Percentiles rank a stretch among this genome's conserved stretches.
Evolutionary conservation across 2,329 filamentous ascomycete species (phyloP).

Genomic region (Epichloe uncinata): DNA sequence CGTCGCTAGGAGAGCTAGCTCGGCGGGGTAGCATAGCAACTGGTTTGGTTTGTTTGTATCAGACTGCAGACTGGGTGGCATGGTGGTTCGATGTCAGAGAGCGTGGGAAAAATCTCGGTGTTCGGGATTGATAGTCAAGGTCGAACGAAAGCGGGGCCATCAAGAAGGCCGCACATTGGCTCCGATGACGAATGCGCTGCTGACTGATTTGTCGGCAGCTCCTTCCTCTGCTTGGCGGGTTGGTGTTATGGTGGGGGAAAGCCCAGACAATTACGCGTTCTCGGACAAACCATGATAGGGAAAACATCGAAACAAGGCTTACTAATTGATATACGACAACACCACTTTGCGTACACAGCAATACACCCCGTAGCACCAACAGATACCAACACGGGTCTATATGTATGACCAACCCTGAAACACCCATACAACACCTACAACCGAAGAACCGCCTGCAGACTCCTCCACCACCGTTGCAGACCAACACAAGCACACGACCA

Average conservation of each 20-base stretch:
- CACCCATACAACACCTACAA: background rate
- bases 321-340: no score
- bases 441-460: background rate
- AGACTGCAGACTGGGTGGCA: background rate
- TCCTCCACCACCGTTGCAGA: background rate
- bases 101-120: slow-evolving; percentile 7
- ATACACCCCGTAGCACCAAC: no score
- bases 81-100: background rate
- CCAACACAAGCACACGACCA: background rate
- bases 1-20: background rate
- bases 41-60: background rate
- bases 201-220: no score
- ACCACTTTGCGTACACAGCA: background rate
- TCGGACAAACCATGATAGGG: background rate
- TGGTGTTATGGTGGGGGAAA: no score
- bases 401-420: background rate
- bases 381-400: background rate
- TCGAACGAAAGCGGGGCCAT: background rate
- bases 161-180: background rate
- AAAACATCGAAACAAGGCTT: background rate
- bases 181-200: background rate
- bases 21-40: background rate
- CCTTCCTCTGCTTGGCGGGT: no score
- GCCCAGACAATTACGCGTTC: background rate
- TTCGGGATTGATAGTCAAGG: slow-evolving; percentile 8